phyloP scores from a whole-genome alignment of 2,329 filamentous ascomycete species.

The Lasiodiplodia sp. region DNA sequence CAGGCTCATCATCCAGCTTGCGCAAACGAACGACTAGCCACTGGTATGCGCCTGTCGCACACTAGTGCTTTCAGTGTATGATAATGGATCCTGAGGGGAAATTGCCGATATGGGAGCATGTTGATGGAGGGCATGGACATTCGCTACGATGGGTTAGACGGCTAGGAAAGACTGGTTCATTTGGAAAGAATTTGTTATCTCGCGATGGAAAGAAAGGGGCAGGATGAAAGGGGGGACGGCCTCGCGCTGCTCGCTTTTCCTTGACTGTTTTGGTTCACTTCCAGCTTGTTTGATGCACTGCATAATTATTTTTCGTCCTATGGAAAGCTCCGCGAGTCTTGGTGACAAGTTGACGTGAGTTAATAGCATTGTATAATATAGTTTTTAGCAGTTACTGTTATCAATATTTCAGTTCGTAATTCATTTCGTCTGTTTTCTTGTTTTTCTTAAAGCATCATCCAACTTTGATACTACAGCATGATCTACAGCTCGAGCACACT shows the following conservation, averaged over 20 bases:
- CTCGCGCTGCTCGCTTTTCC: not conserved
- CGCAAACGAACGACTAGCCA: slow-evolving; percentile 55
- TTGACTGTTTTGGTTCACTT: not conserved
- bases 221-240: not conserved
- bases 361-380: slow-evolving; percentile 13
- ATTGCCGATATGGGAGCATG: not conserved
- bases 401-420: not conserved
- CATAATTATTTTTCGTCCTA: not conserved
- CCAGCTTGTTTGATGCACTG: not conserved
- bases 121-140: not conserved
- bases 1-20: slow-evolving; percentile 89
- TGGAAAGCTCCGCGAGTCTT: not conserved
- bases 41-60: not conserved
- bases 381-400: not conserved
- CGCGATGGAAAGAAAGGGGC: not conserved
- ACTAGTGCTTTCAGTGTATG: slow-evolving; percentile 6
- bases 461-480: no score
- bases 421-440: not conserved
- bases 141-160: slow-evolving; percentile 10
- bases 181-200: slow-evolving; percentile 21
- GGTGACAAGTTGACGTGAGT: not conserved
- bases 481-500: not conserved
- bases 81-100: not conserved
- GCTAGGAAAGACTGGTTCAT: slow-evolving; percentile 12
- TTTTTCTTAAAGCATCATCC: no score